Evolutionary conservation across 2,329 filamentous ascomycete genomes (phyloP), one percentile per base, ranked within the genome.

Genomic region (Botryosphaeria agaves): DNA sequence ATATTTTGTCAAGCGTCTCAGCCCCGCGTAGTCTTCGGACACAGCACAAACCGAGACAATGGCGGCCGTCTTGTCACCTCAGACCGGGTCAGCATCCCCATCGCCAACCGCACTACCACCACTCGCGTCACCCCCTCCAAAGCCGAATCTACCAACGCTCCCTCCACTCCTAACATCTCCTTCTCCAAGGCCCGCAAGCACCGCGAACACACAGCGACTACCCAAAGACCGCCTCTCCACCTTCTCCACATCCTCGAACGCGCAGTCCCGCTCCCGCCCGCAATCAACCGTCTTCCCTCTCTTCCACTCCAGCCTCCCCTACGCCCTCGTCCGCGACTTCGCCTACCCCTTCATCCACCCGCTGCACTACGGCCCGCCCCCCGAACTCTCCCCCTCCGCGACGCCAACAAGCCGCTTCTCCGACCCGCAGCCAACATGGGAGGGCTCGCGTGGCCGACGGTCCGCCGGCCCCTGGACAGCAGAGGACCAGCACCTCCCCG

Each of bases 301-400:
- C 44, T 89, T 83, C 53, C 77, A 83, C 44, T 89, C 84, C 34
- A 92, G 75, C 48, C 69, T 94, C 12, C 56, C 80, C 5, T 94
- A 94, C 52, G 75, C 84, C n/a, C 64, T 82, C 26, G 85, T 98
- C 40, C 78, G 89, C 46, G 89, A 98, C 62, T 98, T 95, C 57
- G 89, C 89, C 41, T 98, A 95, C 51, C 73, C 82, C 18, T 51
- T 69, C 16, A 66, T 68, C 32, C 81, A 95, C 52, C 84, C 82
- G 26, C 66, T 94, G 53, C 89, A 95, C 60, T 93, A 93, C 62
- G 89, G 89, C 1, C 80, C 87, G n/a, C 76, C 82, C 11, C 76
- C 77, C 21, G 77, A 84, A 42, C 64, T 72, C 16, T 71, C 73
- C n/a, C 91, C 84, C 1, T 77, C 76, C 34, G 66, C 79, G 41